These are phyloP conservation scores for Stachybotrys chlorohalonatus DNA, from an alignment of 2,329 filamentous ascomycete genomes.

Conservation along the genomic window DNA sequence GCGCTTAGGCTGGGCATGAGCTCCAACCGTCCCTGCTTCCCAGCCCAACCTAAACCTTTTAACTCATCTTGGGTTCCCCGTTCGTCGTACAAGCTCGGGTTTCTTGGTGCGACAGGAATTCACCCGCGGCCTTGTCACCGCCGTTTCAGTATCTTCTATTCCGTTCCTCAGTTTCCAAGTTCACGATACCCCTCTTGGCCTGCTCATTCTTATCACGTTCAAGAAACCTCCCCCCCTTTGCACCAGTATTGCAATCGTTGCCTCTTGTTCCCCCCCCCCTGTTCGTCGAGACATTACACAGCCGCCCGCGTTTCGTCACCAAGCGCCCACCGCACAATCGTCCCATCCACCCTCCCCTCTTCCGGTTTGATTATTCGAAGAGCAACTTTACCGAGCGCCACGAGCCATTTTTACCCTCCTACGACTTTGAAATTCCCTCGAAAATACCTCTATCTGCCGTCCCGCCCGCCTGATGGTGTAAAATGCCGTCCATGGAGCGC, in stretches of 20 bases:
- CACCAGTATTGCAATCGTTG: too few species aligned
- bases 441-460: background rate
- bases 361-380: background rate
- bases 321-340: background rate
- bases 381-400: too few species aligned
- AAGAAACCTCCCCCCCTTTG: too few species aligned
- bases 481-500: constrained; percentile 32
- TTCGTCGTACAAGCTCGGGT: background rate
- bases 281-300: background rate
- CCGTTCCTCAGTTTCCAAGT: background rate
- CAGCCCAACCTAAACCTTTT: background rate
- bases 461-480: constrained; percentile 16
- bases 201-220: background rate
- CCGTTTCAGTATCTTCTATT: background rate
- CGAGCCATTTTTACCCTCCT: too few species aligned
- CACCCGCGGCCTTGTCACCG: background rate
- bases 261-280: too few species aligned
- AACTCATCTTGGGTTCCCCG: too few species aligned
- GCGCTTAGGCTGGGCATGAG: background rate
- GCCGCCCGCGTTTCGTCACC: background rate
- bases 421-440: too few species aligned
- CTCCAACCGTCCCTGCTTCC: background rate
- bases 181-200: background rate
- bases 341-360: background rate
- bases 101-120: background rate